A percentile compares a stretch with the other conserved stretches of the same genome.
phyloP scores from a whole-genome alignment of 129 eudicot genomes.

The Lactuca saligna region DNA sequence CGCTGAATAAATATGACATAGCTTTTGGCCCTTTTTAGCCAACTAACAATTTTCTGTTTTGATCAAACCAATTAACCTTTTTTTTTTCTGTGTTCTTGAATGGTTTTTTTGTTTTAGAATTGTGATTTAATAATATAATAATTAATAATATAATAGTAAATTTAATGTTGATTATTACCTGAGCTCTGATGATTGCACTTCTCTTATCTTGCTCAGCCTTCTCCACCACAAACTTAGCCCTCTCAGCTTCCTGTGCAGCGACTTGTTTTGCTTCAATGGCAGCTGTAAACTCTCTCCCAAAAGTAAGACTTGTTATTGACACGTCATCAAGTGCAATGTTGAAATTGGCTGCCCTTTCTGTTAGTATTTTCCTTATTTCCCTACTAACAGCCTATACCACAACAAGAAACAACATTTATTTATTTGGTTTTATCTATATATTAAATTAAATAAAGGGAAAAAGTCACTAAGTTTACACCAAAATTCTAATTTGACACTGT shows the following conservation, averaged over 20 bases:
- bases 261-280: conserved; percentile 68
- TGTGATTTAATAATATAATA: background rate
- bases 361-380: conserved; percentile 51
- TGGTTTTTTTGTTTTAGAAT: no score
- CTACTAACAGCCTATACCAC: conserved; percentile 51
- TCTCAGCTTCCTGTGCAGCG: conserved; percentile 68
- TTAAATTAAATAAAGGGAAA: no score
- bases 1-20: no score
- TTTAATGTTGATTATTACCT: conserved; percentile 20
- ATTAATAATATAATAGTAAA: background rate
- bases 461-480: no score
- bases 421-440: no score
- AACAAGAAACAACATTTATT: background rate
- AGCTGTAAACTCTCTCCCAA: conserved; percentile 58
- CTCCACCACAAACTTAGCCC: conserved; percentile 63
- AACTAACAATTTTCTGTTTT: no score
- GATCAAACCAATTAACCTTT: no score
- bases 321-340: conserved; percentile 60
- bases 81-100: background rate
- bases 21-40: no score
- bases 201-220: conserved; percentile 62
- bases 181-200: conserved; percentile 63
- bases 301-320: conserved; percentile 52
- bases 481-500: no score
- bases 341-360: conserved; percentile 50